Evolutionary conservation across 495 filamentous ascomycete species (phyloP).

Genomic region (Penicillium fimorum): DNA sequence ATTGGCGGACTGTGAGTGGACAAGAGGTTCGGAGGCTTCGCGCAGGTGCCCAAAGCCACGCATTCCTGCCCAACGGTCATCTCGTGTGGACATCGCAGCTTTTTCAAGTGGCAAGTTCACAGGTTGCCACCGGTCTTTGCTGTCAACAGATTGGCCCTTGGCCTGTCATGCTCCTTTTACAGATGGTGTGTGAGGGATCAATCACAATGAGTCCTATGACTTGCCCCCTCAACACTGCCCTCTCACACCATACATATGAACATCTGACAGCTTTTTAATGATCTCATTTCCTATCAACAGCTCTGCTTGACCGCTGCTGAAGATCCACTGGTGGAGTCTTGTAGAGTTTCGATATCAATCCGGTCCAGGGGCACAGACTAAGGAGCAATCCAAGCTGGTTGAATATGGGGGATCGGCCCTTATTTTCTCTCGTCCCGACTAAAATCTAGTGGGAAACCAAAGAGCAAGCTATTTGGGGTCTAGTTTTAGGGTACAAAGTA

Average conservation of each 20-base stretch:
- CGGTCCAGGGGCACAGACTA: constrained; percentile 28
- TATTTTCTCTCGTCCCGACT: constrained; percentile 6
- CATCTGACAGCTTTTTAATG: constrained; percentile 6
- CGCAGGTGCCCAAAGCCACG: constrained; percentile 41
- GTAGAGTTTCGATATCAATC: constrained; percentile 12
- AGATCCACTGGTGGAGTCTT: constrained; percentile 17
- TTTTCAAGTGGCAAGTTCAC: constrained; percentile 26
- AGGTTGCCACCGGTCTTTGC: constrained; percentile 16
- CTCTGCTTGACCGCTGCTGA: constrained; percentile 14
- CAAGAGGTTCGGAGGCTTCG: constrained; percentile 10
- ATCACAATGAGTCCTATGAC: constrained; percentile 6
- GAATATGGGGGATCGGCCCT: constrained; percentile 20
- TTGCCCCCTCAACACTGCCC: constrained; percentile 4
- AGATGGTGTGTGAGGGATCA: constrained; percentile 12
- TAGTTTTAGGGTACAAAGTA: constrained; percentile 3
- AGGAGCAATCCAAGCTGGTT: constrained; percentile 26
- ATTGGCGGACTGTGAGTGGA: constrained; percentile 23
- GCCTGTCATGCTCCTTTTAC: not conserved
- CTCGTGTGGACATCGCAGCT: constrained; percentile 12
- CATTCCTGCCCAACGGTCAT: constrained; percentile 45
- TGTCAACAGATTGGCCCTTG: constrained; percentile 18
- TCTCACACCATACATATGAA: not conserved
- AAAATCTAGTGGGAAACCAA: constrained; percentile 5
- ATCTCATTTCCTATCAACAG: not conserved
- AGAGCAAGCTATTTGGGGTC: not conserved